Conservation (phyloP, 2,329 filamentous ascomycete genomes). For the Ophiostoma sp. region DNA sequence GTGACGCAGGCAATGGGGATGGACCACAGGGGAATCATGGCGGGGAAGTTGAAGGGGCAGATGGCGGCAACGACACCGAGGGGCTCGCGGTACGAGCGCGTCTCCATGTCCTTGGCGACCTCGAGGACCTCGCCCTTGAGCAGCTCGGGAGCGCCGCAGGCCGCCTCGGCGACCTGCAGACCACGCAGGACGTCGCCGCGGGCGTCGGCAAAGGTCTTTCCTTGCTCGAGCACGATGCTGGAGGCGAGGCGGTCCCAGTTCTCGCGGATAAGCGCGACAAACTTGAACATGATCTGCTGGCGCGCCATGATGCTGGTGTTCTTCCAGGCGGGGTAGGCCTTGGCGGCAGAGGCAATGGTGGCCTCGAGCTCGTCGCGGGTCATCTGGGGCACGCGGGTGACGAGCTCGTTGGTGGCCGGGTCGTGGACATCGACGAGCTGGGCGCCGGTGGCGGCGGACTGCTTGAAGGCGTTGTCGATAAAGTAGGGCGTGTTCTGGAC, state of each 20-base stretch:
- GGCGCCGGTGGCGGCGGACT: conserved; percentile 58
- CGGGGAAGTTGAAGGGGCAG: conserved; percentile 86
- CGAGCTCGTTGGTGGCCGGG: conserved; percentile 77
- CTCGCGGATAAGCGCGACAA: conserved; percentile 70
- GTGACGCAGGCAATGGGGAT: conserved; percentile 79
- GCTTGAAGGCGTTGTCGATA: conserved; percentile 70
- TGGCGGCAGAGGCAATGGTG: conserved; percentile 67
- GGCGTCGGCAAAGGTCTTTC: conserved; percentile 80
- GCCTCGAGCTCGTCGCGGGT: conserved; percentile 70
- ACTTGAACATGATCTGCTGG: conserved; percentile 85
- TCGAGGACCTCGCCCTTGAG: conserved; percentile 78
- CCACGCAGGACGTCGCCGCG: conserved; percentile 76
- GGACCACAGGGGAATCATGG: conserved; percentile 85
- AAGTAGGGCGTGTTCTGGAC: conserved; percentile 39
- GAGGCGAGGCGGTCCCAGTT: conserved; percentile 84
- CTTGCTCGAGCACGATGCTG: conserved; percentile 80
- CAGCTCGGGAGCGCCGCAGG: conserved; percentile 72
- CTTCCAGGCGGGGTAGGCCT: conserved; percentile 69
- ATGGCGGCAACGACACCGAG: conserved; percentile 77
- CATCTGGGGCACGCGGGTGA: conserved; percentile 76
- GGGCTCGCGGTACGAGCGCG: conserved; percentile 73
- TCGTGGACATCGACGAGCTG: conserved; percentile 76
- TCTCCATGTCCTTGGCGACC: conserved; percentile 87
- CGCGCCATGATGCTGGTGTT: conserved; percentile 64
- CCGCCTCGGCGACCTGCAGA: conserved; percentile 77